Base-by-base conservation (phyloP, 176 grass and related monocot species). In the Otatea glauca region DNA sequence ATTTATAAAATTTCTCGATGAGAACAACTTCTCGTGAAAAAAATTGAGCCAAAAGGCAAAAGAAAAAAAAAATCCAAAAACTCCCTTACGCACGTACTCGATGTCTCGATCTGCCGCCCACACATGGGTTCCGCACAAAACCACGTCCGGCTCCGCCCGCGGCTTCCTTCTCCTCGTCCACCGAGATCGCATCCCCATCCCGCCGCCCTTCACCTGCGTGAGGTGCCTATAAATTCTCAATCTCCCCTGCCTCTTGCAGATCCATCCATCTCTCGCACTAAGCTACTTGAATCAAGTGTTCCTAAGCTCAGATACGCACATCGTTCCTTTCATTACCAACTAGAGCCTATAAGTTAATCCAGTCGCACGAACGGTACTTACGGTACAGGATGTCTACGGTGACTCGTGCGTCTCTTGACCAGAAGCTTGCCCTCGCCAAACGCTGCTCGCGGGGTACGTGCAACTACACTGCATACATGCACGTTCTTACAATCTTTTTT, bases 341-440 rank as follows among this genome's bases (percentile, higher is more conserved):
- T 0, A 56, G 20, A 10, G 9, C 43, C 54, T 21, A 9, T 56
- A 29, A 56, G 18, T 21, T 6, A 0, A 51, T 51, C 49, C 50
- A 7, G 5, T 18, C 51, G 2, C 51, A 18, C 16, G 5, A 16
- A 4, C 44, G 6, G 14, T 51, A 51, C 5, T 51, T 16, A 55
- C 51, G 17, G 54, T n/a, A 0, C 37, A 79, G 5, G 8, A 93
- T 93, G 91, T 41, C 62, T 4, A 84, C 85, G 8, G 94, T 91
- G 20, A 91, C 34, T 42, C 56, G 73, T 20, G 88, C 88, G 15
- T 86, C 84, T 25, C 87, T 97, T 9, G 94, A 97, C 58, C 88
- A 94, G 72, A 92, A 88, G 67, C 82, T 94, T 6, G 90, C 92
- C 73, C 64, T 92, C 55, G 94, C 92, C 37, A 97, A 92, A 18